Evolutionary conservation across 208 protist genomes (phyloP).

Genomic region (Trypanosoma scelopori): DNA sequence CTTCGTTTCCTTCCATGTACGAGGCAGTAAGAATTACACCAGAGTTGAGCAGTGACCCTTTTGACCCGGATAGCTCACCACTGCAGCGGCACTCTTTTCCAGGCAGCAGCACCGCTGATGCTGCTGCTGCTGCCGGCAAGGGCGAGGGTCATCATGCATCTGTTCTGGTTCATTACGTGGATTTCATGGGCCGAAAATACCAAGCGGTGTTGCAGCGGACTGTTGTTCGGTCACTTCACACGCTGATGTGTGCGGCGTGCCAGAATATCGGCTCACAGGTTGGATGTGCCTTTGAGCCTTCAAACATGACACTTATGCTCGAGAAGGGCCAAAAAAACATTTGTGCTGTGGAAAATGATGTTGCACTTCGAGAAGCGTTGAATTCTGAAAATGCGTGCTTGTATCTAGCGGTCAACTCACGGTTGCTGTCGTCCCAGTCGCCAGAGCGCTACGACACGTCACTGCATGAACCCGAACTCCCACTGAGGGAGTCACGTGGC

Average conservation of each 20-base stretch:
- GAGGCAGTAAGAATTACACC: constrained; percentile 6
- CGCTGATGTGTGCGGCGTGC: constrained; percentile 9
- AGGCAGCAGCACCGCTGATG: background rate
- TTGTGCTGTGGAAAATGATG: constrained; percentile 13
- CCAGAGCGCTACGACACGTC: background rate
- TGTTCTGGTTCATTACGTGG: constrained; percentile 12
- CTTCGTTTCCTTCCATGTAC: background rate
- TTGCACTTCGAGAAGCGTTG: background rate
- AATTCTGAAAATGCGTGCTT: constrained; percentile 6
- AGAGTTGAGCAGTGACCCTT: constrained; percentile 3
- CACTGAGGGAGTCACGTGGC: constrained; percentile 10
- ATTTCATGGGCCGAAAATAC: constrained; percentile 19
- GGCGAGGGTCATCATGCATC: background rate
- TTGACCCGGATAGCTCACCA: background rate
- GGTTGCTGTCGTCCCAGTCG: background rate
- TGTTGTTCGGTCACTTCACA: background rate
- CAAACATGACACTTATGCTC: constrained; percentile 16
- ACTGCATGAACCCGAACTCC: background rate
- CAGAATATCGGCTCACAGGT: constrained; percentile 8
- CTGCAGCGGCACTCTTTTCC: background rate
- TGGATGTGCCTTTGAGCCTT: constrained; percentile 11
- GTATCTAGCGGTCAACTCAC: constrained; percentile 7
- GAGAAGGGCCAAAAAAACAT: background rate
- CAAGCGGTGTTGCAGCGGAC: background rate
- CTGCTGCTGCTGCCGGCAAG: background rate